Evolutionary conservation across 2,329 filamentous ascomycete genomes (phyloP).

Genomic region (Ustulina deusta): DNA sequence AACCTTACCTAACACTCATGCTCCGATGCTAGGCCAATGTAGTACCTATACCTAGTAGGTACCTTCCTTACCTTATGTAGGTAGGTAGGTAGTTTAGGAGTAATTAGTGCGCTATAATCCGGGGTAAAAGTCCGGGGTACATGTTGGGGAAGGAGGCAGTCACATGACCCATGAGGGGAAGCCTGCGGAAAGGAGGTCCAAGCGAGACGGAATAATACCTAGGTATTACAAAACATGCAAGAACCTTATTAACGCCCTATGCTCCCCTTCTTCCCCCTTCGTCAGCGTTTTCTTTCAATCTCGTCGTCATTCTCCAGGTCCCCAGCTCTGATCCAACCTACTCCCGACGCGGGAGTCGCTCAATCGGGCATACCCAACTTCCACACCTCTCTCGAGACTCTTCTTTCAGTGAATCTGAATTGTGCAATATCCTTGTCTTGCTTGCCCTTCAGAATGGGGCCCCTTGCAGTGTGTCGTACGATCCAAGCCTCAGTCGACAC

Average conservation of each 20-base stretch:
- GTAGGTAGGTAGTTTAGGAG: not conserved
- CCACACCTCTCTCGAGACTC: not conserved
- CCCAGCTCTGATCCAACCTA: not conserved
- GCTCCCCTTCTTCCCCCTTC: not conserved
- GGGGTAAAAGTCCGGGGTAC: constrained; percentile 35
- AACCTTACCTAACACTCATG: too few species aligned
- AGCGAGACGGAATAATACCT: constrained; percentile 21
- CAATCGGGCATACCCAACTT: constrained; percentile 8
- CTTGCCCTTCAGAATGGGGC: not conserved
- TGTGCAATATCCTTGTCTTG: not conserved
- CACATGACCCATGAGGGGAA: constrained; percentile 37
- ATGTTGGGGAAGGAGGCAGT: constrained; percentile 30
- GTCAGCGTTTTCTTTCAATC: not conserved
- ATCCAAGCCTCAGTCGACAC: constrained; percentile 24
- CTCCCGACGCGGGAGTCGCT: constrained; percentile 10
- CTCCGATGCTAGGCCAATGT: too few species aligned
- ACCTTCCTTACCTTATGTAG: too few species aligned
- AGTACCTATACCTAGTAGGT: too few species aligned
- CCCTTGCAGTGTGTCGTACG: constrained; percentile 20
- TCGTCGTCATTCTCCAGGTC: not conserved
- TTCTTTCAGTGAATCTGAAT: constrained; percentile 2
- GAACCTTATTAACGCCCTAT: constrained; percentile 16
- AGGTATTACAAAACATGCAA: constrained; percentile 26
- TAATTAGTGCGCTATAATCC: constrained; percentile 6
- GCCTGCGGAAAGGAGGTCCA: constrained; percentile 17